These are phyloP conservation scores for Trametes coccinea DNA, from an alignment of 768 basidiomycete genomes.

Conservation along the genomic window DNA sequence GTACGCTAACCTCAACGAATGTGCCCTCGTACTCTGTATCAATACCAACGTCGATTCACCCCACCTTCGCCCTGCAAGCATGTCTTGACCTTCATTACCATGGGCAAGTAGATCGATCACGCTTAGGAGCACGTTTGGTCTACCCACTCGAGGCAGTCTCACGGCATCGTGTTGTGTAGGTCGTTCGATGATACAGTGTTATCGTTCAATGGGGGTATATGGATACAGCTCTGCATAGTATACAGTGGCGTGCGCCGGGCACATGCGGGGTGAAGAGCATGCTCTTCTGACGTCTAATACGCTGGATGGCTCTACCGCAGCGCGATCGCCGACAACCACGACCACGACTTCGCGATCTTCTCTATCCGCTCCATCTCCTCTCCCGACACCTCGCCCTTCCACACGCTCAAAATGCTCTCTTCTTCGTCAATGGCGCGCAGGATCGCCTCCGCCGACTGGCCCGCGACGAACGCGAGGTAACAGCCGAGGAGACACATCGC, in stretches of 20 bases:
- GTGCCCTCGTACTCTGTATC: conserved; percentile 10
- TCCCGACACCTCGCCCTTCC: conserved; percentile 34
- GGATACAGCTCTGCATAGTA: conserved; percentile 10
- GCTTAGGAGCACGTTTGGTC: no score
- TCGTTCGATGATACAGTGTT: no score
- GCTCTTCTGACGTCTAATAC: not conserved
- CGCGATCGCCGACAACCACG: conserved; percentile 21
- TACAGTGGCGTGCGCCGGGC: not conserved
- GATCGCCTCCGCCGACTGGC: conserved; percentile 24
- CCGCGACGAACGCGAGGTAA: conserved; percentile 33
- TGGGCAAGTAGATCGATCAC: no score
- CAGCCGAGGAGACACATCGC: conserved; percentile 30
- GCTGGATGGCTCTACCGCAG: not conserved
- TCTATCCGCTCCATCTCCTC: conserved; percentile 31
- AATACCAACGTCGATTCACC: not conserved
- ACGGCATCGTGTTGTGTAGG: no score
- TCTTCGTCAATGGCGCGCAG: conserved; percentile 29
- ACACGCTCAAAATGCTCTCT: conserved; percentile 28
- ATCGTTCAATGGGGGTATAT: not conserved
- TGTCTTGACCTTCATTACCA: not conserved
- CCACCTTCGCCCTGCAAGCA: not conserved
- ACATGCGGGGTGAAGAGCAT: not conserved
- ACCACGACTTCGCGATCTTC: conserved; percentile 29
- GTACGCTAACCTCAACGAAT: conserved; percentile 1
- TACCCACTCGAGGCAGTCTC: no score